Evolutionary conservation across 805 yeast species (phyloP), one percentile per base, ranked within the genome.

Genomic region (Ogataea minuta): DNA sequence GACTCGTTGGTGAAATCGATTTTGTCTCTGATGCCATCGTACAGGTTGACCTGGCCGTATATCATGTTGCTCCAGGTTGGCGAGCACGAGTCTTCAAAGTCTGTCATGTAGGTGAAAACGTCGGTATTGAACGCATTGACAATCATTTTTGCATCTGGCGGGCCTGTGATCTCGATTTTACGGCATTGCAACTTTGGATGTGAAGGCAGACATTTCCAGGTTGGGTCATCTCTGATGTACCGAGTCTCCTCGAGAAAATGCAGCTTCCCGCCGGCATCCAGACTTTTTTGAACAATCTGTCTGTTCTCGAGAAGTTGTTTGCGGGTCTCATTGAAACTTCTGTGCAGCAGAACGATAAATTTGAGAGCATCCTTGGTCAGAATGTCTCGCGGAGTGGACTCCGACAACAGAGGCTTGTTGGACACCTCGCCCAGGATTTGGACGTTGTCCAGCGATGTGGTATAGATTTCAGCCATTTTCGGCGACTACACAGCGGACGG

Each of bases 91-190:
- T 84, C 93, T 63, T 84, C 95, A 55, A 84, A 82, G 67, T 84
- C 95, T 29, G 88, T 81, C 93, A 84, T 84, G 60, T 84, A 84
- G 21, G 93, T 84, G 46, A 83, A 83, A 30, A 84, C 93, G 39
- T 74, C 71, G 0, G 90, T 79, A 64, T 84, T 84, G 59, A 84
- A 71, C 2, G 91, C 93, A 57, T 84, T 84, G 56, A 84, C 79
- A 48, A 84, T 77, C 95, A 84, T 84, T 54, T 84, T 82, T 49
- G 91, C 75, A 59, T 83, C 84, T 38, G 90, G 84, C 14, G 95
- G 95, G 35, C 95, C 95, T 16, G 95, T 84, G 62, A 84, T 84
- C 63, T 84, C 93, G 30, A 78, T 80, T 59, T 88, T 75, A 67
- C 95, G 76, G 60, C 81, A 84, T 44, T 75, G 74, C 52, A 84